Conservation (phyloP, 1,284 basidiomycete species). For the Pisolithus thermaeus region DNA sequence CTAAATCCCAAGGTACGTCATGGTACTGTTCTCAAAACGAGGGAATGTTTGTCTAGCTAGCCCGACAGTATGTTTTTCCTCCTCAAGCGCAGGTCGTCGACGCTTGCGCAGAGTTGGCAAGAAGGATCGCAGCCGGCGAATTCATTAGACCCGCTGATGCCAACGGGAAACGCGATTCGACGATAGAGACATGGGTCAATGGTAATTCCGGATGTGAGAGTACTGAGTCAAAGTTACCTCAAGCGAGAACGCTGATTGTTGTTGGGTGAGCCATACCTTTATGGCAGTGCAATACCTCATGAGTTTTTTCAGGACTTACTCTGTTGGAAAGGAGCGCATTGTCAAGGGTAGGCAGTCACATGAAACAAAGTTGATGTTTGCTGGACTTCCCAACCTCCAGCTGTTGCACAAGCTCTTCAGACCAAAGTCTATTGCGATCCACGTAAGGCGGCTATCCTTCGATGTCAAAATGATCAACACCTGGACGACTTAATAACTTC, state of each 20-base stretch:
- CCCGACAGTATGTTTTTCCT: slow-evolving; percentile 81
- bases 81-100: slow-evolving; percentile 89
- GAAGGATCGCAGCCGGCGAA: slow-evolving; percentile 46
- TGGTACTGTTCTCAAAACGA: not conserved
- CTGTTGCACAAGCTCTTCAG: slow-evolving; percentile 76
- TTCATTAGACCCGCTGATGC: slow-evolving; percentile 22
- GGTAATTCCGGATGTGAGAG: slow-evolving; percentile 21
- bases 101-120: slow-evolving; percentile 84
- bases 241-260: slow-evolving; percentile 58
- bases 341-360: slow-evolving; percentile 71
- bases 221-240: slow-evolving; percentile 28
- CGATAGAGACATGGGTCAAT: slow-evolving; percentile 40
- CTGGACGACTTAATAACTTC: slow-evolving; percentile 74
- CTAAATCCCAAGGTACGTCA: slow-evolving; percentile 73
- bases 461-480: slow-evolving; percentile 79
- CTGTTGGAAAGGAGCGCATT: slow-evolving; percentile 95
- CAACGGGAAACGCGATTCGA: slow-evolving; percentile 12
- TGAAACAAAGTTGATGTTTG: not conserved
- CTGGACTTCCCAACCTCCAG: slow-evolving; percentile 33
- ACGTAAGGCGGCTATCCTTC: slow-evolving; percentile 74
- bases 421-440: slow-evolving; percentile 90
- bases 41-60: not conserved
- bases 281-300: not conserved
- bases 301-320: slow-evolving; percentile 70
- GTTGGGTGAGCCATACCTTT: slow-evolving; percentile 54